Evolutionary conservation across 805 yeast genomes (phyloP), one percentile per base, ranked within the genome.

Genomic region (Candida boidinii): DNA sequence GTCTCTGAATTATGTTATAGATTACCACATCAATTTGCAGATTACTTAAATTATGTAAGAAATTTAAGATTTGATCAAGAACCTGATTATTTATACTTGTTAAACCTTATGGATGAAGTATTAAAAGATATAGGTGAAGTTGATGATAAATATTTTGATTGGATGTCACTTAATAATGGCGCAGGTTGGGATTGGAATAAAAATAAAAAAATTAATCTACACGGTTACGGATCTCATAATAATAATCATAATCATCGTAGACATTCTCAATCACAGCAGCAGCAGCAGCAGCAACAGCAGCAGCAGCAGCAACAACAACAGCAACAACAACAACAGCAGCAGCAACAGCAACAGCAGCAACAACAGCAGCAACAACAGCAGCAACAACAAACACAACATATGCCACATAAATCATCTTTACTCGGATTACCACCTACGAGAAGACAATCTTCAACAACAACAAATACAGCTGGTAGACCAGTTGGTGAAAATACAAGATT

Each of bases 151-250:
- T 73, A 70, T 41, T 83, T 79, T 48, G 94, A 83, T 50, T 81
- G 94, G 94, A 73, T 79, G 77, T 77, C 71, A 45, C 66, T 82
- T 44, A 82, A 82, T 50, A 74, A 76, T 32, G 92, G 92, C 30
- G 71, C 72, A 51, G 92, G 92, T 13, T 82, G 92, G 92, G 86
- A 81, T 51, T 70, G 83, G 48, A 52, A 67, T 39, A 71, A 79
- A 39, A 82, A 82, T 52, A 80, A 78, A 53, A 79, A 84, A 51
- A 85, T 84, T 29, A 82, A 82, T 56, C 58, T 82, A 42, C 86
- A 82, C 53, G 94, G 94, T 4, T 82, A 82, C 51, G 92, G 92
- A 15, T 54, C 63, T 4, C 36, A 37, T 14, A 24, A 35, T 18
- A 31, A 30, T 15, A 29, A 25, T 12, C 15, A 35, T 19, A 25